Conservation (phyloP, 169 alveolate species). For the Cryptosporidium sp. region DNA sequence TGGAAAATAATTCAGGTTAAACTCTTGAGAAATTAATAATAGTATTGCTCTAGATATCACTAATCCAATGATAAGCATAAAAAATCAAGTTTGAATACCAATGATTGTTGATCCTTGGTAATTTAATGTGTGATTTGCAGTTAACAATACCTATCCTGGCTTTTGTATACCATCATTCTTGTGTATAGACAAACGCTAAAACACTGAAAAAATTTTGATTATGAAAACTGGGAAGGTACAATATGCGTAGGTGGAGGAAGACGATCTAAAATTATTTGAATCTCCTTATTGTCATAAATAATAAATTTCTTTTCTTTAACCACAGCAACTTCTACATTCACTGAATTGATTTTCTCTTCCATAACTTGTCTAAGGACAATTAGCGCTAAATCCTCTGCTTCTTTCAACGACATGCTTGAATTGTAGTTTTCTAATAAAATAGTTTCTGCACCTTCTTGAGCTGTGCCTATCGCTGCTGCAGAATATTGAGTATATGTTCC, state of each 20-base stretch:
- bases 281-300: constrained; percentile 18
- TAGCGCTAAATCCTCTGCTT: constrained; percentile 94
- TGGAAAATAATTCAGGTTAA: not conserved
- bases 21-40: not conserved
- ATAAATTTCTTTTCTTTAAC: constrained; percentile 74
- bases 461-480: constrained; percentile 98
- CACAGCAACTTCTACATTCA: constrained; percentile 95
- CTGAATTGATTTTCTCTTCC: constrained; percentile 95
- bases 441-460: constrained; percentile 96
- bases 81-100: not conserved
- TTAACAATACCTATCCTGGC: not conserved
- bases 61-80: constrained; percentile 3
- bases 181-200: not conserved
- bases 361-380: constrained; percentile 96
- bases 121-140: not conserved
- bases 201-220: not conserved
- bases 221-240: constrained; percentile 58
- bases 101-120: not conserved
- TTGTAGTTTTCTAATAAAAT: constrained; percentile 94
- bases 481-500: constrained; percentile 94
- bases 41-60: not conserved
- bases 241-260: constrained; percentile 73
- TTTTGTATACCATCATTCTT: not conserved
- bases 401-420: constrained; percentile 90
- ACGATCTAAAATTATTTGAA: constrained; percentile 41